These are phyloP conservation scores for Penicillium robsamsonii DNA, from an alignment of 495 filamentous ascomycete species.

Conservation along the genomic window DNA sequence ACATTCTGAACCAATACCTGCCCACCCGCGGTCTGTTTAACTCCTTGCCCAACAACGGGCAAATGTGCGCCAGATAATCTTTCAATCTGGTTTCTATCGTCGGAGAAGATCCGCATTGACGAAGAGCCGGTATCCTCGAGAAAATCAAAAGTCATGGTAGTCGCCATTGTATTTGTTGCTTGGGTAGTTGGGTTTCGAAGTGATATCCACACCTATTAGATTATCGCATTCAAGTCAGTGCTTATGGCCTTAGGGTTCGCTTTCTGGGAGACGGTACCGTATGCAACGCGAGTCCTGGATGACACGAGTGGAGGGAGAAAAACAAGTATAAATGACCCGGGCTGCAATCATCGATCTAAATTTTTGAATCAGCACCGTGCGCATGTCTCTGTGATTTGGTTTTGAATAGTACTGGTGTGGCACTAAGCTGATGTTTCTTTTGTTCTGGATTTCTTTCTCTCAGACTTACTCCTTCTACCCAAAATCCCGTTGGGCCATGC, in stretches of 20 bases:
- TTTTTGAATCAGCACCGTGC: too few species aligned
- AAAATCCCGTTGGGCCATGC: not conserved
- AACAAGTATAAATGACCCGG: too few species aligned
- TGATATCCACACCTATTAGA: not conserved
- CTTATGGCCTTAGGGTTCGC: too few species aligned
- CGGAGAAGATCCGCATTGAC: not conserved
- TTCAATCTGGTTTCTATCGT: not conserved
- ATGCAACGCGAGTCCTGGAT: too few species aligned
- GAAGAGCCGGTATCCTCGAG: not conserved
- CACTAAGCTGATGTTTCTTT: too few species aligned
- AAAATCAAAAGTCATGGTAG: not conserved
- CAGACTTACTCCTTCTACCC: constrained; percentile 1
- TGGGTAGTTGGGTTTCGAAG: not conserved
- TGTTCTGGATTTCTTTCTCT: too few species aligned
- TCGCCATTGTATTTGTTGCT: not conserved
- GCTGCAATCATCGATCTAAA: too few species aligned
- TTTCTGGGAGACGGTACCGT: too few species aligned
- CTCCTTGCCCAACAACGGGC: not conserved
- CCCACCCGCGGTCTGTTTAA: not conserved
- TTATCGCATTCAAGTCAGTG: too few species aligned
- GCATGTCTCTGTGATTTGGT: too few species aligned
- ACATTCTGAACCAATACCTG: not conserved
- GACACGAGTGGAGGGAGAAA: too few species aligned
- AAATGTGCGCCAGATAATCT: not conserved
- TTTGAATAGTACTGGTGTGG: too few species aligned